These are phyloP conservation scores for Calonectria naviculata DNA, from an alignment of 2,329 filamentous ascomycete species.

Conservation along the genomic window DNA sequence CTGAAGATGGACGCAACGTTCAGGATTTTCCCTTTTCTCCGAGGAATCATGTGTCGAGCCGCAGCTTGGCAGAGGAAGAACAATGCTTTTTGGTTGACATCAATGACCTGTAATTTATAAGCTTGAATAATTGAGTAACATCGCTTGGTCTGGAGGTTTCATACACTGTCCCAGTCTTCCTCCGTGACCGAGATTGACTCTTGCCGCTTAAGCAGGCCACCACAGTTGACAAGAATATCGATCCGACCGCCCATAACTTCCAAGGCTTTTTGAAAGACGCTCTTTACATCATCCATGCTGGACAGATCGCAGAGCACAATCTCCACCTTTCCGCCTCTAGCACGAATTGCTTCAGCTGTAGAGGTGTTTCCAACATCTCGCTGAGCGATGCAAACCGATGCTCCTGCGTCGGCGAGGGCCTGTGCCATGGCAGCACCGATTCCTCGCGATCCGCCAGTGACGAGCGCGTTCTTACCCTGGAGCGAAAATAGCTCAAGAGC, in stretches of 20 bases:
- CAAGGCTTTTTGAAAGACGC: conserved; percentile 16
- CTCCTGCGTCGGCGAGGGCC: conserved; percentile 16
- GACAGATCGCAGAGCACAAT: conserved; percentile 12
- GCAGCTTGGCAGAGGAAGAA: conserved; percentile 24
- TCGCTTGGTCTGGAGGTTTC: too few species aligned
- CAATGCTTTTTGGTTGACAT: conserved; percentile 17
- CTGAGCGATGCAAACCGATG: conserved; percentile 17
- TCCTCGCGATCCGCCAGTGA: conserved; percentile 17
- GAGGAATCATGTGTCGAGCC: conserved; percentile 18
- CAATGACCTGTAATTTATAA: conserved; percentile 3
- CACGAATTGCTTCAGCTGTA: conserved; percentile 11
- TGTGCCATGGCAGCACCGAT: conserved; percentile 17
- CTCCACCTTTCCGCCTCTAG: not conserved
- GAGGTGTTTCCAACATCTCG: conserved; percentile 10
- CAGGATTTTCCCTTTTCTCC: conserved; percentile 19
- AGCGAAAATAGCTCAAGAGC: conserved; percentile 20
- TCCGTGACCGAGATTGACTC: not conserved
- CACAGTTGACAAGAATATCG: conserved; percentile 24
- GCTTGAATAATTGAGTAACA: too few species aligned
- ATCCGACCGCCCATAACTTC: conserved; percentile 10
- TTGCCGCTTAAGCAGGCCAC: conserved; percentile 13
- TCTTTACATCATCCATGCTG: conserved; percentile 12
- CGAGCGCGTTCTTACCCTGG: conserved; percentile 19
- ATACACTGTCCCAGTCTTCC: conserved; percentile 20
- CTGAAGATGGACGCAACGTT: conserved; percentile 19